Conservation (phyloP, 495 filamentous ascomycete species). For the Tetracladium setigerum region DNA sequence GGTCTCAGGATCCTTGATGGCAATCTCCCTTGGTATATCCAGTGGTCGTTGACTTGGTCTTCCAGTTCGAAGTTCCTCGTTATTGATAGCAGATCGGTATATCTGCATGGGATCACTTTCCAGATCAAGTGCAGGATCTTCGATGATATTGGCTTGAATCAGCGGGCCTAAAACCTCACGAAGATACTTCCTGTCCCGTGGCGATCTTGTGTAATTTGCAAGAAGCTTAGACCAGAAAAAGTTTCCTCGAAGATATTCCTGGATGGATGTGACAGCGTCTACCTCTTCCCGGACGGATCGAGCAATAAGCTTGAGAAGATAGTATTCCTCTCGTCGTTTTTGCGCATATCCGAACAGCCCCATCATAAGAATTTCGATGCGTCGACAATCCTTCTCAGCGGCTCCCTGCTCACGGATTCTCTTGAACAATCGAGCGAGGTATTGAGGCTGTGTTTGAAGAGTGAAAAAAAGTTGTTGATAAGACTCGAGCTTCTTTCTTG, state of each 20-base stretch:
- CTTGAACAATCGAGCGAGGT: conserved; percentile 82
- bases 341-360: conserved; percentile 95
- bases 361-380: conserved; percentile 91
- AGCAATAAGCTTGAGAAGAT: conserved; percentile 82
- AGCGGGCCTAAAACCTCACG: conserved; percentile 75
- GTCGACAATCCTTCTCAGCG: conserved; percentile 85
- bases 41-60: conserved; percentile 68
- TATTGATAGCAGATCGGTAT: conserved; percentile 88
- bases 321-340: conserved; percentile 94
- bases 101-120: conserved; percentile 98
- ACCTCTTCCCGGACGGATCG: conserved; percentile 83
- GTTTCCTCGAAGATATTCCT: conserved; percentile 82
- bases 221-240: conserved; percentile 91
- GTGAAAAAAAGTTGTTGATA: conserved; percentile 98
- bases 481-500: conserved; percentile 85
- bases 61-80: conserved; percentile 91
- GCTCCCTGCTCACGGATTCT: conserved; percentile 76
- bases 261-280: conserved; percentile 59
- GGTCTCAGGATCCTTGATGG: conserved; percentile 89
- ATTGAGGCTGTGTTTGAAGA: conserved; percentile 93
- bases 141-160: conserved; percentile 81
- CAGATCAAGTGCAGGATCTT: conserved; percentile 81
- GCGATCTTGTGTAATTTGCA: conserved; percentile 81
- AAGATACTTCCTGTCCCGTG: conserved; percentile 86
- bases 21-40: conserved; percentile 80